These are phyloP conservation scores for Suhomyces prunicola DNA, from an alignment of 805 yeast genomes.

Conservation along the genomic window DNA sequence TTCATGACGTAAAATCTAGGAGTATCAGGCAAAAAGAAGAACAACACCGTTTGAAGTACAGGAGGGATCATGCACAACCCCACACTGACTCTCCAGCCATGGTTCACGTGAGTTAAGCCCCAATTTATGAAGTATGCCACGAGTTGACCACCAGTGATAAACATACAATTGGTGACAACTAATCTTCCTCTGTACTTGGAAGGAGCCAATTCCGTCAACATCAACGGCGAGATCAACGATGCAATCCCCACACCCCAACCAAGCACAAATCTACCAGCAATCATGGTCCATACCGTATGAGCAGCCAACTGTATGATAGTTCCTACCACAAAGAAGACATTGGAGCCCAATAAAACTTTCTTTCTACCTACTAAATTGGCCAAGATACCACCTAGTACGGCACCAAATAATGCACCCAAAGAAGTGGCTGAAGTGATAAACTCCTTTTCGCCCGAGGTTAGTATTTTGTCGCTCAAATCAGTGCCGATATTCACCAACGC, in stretches of 20 bases:
- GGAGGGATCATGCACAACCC: constrained; percentile 91
- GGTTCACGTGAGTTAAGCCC: constrained; percentile 64
- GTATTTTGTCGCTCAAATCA: constrained; percentile 53
- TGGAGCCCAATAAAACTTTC: constrained; percentile 78
- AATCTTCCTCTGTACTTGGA: constrained; percentile 86
- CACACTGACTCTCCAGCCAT: constrained; percentile 93
- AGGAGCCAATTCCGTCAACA: constrained; percentile 91
- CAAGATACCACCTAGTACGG: constrained; percentile 70
- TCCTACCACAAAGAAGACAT: constrained; percentile 78
- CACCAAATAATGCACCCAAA: constrained; percentile 83
- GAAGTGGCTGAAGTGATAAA: constrained; percentile 93
- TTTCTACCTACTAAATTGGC: constrained; percentile 88
- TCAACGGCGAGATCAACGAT: constrained; percentile 89
- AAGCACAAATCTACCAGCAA: constrained; percentile 84
- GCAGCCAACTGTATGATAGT: constrained; percentile 83
- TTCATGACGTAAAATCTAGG: constrained; percentile 85
- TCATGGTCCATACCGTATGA: constrained; percentile 84
- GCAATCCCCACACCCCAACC: constrained; percentile 98
- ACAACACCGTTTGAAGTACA: constrained; percentile 67
- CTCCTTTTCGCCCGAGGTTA: constrained; percentile 80
- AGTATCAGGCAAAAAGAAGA: constrained; percentile 89
- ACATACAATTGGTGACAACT: constrained; percentile 82
- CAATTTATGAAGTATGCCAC: constrained; percentile 94
- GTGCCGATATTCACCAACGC: constrained; percentile 84
- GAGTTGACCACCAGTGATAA: constrained; percentile 93